Evolutionary conservation across 208 protist species (phyloP), one percentile per base, ranked within the genome.

Genomic region (Acanthamoeba lenticulata): DNA sequence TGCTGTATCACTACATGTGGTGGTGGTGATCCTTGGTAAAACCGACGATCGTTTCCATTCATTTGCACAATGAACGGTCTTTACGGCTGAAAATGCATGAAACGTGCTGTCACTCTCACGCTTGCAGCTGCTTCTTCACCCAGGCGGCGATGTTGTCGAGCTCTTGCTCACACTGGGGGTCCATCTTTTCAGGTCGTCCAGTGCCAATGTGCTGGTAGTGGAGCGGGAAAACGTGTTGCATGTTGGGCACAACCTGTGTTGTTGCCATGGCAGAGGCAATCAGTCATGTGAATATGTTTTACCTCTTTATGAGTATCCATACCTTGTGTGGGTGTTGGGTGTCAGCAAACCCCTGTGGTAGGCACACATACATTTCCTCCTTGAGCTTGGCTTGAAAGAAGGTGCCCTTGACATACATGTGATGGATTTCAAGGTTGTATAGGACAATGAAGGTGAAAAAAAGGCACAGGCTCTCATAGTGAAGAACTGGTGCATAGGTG

Each of bases 161-260:
- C 49, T 92, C 52, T 36, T 92, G 19, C 3, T 62, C 38, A 32
- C n/a, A 21, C 32, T 69, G n/a, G 40, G 85, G 85, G 85, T 45
- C 19, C 49, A 27, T 55, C 15, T 55, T 21, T 21, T 55, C 21
- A 0, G 0, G 47, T n/a, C n/a, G n/a, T 1, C 2, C 47, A 9
- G 15, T 7, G 49, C 3, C 49, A 21, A 55, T 55, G 49, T 36
- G 29, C 17, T 42, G 13, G 32, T 45, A 72, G 85, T 29, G 38
- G 0, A 72, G 29, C n/a, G 85, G 85, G 55, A 72, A 92, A 4
- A 92, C 57, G 42, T 92, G 85, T 17, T 77, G 45, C 85, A 92
- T 92, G 38, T 72, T 36, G 29, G 85, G 55, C 29, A 47, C 85
- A 2, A 92, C 85, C 42, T 62, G 32, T 34, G 15, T 11, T 27